phyloP scores from a whole-genome alignment of 768 basidiomycete genomes.

The Saitozyma podzolica region DNA sequence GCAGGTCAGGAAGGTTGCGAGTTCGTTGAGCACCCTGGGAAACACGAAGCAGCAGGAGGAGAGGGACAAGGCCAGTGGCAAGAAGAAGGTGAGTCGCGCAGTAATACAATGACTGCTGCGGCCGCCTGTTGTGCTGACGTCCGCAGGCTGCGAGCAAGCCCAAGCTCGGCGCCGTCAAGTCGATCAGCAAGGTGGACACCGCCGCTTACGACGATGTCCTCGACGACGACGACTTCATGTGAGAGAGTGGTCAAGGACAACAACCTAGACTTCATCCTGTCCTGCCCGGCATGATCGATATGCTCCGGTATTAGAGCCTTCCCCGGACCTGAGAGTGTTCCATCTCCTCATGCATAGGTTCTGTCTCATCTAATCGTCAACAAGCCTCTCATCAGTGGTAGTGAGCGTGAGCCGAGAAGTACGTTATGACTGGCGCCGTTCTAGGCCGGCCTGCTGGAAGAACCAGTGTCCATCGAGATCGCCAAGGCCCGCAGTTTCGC shows the following conservation, averaged over 20 bases:
- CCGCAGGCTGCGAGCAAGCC: conserved; percentile 68
- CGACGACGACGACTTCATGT: conserved; percentile 97
- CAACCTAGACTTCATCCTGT: too few species aligned
- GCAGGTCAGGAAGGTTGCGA: conserved; percentile 86
- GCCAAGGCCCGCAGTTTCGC: too few species aligned
- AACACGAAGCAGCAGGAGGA: conserved; percentile 95
- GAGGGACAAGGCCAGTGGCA: conserved; percentile 78
- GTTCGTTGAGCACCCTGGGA: conserved; percentile 76
- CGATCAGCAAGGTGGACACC: conserved; percentile 67
- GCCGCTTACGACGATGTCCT: conserved; percentile 79
- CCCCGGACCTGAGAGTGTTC: too few species aligned
- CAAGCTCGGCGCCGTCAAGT: conserved; percentile 69
- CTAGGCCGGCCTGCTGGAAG: too few species aligned
- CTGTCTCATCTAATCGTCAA: too few species aligned
- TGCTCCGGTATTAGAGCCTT: too few species aligned
- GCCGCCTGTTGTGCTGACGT: conserved; percentile 19
- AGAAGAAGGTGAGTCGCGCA: conserved; percentile 66
- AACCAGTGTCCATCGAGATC: too few species aligned
- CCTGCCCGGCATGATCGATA: too few species aligned
- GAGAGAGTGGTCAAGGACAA: conserved; percentile 42
- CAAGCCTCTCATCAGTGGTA: too few species aligned
- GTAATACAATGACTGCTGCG: not conserved
- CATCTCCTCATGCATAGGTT: too few species aligned
- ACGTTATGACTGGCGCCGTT: too few species aligned
- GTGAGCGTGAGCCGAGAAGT: too few species aligned